Base-by-base conservation (phyloP, 2,329 filamentous ascomycete species). In the Sarocladiaceae sp. region DNA sequence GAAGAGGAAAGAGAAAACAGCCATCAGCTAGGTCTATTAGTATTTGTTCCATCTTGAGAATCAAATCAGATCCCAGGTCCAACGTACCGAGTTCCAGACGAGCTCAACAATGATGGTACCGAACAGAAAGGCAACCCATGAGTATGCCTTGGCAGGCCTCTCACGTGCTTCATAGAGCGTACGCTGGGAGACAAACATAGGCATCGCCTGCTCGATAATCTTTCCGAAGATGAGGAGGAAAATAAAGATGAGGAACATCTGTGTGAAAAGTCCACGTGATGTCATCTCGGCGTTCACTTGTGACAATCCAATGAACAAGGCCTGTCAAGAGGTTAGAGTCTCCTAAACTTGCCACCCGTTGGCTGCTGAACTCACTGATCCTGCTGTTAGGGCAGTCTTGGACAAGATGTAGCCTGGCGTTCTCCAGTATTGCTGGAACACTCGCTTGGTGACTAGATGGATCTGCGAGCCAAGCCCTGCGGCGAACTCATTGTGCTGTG, bases 381-480 rank as follows among this genome's bases (percentile, higher is more conserved):
- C 56, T 23, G 73, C 63, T 50, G 74, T 79, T 16, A 87, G 74
- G 2, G 72, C 60, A 1, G 73, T 53, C 64, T 89, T 89, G 44
- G 80, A 76, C 64, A 85, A 88, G 55, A 90, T 82, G 63, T 89
- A 90, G 1, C 75, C 71, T 0, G 85, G 85, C 1, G 76, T 85
- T 43, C 85, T 76, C 84, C 85, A 90, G 68, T 87, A 88, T 59
- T 89, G 85, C 55, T 84, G 72, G 61, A 87, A 88, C 12, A 87
- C 79, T 49, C 85, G 82, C 33, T 69, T 57, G 9, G 74, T 73
- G 29, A 82, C 80, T 48, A 80, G 69, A 32, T 63, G 66, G 6
- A 86, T 60, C 54, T 90, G 85, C 5, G 65, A 53, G 2, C 45
- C 51, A 55, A 88, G 83, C 0, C 83, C 76, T 18, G 82, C 82